Evolutionary conservation across 73 alveolate genomes (phyloP), one percentile per base, ranked within the genome.

Genomic region (Tetrahymena elliotti): DNA sequence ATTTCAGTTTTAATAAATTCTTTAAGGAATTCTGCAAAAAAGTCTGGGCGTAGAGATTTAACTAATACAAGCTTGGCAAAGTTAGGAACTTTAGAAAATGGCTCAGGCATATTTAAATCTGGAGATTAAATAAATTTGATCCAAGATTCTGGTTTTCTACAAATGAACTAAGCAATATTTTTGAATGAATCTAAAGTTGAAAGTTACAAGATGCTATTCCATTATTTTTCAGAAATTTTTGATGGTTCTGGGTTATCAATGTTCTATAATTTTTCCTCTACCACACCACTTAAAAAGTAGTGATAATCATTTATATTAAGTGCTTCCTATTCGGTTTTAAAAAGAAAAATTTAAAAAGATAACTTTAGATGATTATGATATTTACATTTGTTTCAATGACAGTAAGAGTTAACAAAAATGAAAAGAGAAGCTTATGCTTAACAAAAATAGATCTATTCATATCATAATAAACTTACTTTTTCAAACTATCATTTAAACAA

Each of bases 401-500:
- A 18, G 98, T 98, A 93, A 98, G 95, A 94, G 98, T 96, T 92
- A 98, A 83, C 94, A 98, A 93, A 94, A 98, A 97, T 47, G 99
- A 97, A 96, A 98, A 97, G 53, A 98, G 96, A 38, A 98, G 97
- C 97, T 98, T 94, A 95, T 98, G 99, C 93, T 98, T 98, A 82
- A 97, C 99, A 96, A 98, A 98, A 37, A 98, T 97, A 22, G 99
- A 98, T 96, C 99, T 96, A 93, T 99, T 98, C 15, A 98, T 97
- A 40, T 97, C 98, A 34, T 95, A 94, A 94, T 97, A 98, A 6
- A 96, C 96, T 7, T 95, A 96, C 84, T 95, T 84, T 53, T 97
- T 95, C 93, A 98, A 97, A 27, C 95, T 96, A 84, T 95, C 95
- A 18, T 95, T 97, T 68, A 98, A 97, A 94, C 97, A 97, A 52